These are phyloP conservation scores for Cercospora sesami DNA, from an alignment of 2,329 filamentous ascomycete species.

Conservation along the genomic window DNA sequence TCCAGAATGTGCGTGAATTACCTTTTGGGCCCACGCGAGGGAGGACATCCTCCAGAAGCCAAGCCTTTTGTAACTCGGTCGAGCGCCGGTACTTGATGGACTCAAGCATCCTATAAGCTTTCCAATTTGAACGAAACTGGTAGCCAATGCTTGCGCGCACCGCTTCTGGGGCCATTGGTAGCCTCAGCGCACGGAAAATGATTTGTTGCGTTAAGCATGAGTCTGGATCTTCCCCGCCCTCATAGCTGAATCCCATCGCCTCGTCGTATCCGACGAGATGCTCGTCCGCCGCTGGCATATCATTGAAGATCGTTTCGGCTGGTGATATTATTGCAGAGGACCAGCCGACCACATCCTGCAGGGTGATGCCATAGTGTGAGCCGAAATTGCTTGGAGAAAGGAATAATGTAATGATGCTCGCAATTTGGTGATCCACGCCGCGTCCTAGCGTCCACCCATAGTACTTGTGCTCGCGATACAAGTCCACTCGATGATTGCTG, in stretches of 20 bases:
- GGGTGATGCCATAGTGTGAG: background rate
- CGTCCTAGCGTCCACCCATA: background rate
- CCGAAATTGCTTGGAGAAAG: background rate
- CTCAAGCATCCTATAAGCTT: background rate
- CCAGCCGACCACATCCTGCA: background rate
- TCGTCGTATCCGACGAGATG: background rate
- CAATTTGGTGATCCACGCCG: background rate
- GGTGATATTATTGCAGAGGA: background rate
- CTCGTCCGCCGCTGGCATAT: background rate
- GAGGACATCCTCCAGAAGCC: background rate
- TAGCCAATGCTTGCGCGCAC: background rate
- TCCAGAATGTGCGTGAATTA: background rate
- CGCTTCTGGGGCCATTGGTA: background rate
- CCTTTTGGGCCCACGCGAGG: background rate
- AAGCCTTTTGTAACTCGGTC: background rate
- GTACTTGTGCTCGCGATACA: background rate
- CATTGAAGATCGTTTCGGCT: background rate
- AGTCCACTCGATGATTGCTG: background rate
- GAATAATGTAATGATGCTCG: background rate
- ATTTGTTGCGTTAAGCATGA: background rate
- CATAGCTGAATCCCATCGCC: background rate
- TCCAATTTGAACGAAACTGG: background rate
- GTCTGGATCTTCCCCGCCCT: background rate
- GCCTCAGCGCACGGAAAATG: background rate
- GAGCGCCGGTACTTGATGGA: background rate